Conservation (phyloP, 2,329 filamentous ascomycete genomes). For the Intubia oerlemansii region DNA sequence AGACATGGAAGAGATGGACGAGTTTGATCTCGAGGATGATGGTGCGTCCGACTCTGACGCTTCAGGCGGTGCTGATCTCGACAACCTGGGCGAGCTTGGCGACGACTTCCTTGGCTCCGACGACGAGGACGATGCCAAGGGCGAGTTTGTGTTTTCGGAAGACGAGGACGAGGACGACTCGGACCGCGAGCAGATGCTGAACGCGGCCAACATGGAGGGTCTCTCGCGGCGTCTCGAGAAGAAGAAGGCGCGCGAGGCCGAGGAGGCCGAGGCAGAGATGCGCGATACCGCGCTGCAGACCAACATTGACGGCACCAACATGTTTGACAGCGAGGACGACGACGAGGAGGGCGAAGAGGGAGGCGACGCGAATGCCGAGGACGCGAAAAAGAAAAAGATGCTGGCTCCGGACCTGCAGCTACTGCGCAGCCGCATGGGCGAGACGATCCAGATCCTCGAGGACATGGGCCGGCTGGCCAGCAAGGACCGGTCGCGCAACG, state of each 20-base stretch:
- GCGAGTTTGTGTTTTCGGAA: constrained; percentile 72
- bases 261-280: constrained; percentile 67
- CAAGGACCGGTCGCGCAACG: constrained; percentile 58
- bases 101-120: constrained; percentile 16
- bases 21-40: constrained; percentile 17
- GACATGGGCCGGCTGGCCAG: constrained; percentile 70
- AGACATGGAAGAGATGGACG: constrained; percentile 7
- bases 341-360: constrained; percentile 8
- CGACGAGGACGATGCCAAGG: constrained; percentile 22
- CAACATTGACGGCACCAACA: constrained; percentile 62
- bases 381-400: constrained; percentile 31
- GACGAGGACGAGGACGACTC: constrained; percentile 87
- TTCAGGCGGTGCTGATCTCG: too few species aligned
- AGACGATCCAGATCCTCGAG: constrained; percentile 78
- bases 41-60: constrained; percentile 20
- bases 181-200: constrained; percentile 75
- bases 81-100: constrained; percentile 14
- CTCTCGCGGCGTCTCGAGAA: constrained; percentile 69
- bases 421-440: constrained; percentile 71
- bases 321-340: constrained; percentile 24
- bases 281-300: constrained; percentile 75
- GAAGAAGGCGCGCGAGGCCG: constrained; percentile 55
- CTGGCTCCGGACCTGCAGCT: constrained; percentile 81
- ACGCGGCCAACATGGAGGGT: constrained; percentile 88
- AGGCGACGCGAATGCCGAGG: constrained; percentile 17